A percentile compares a stretch with the other conserved stretches of the same genome.
phyloP scores from a whole-genome alignment of 345 rosid genomes.

The Bruguiera parviflora region DNA sequence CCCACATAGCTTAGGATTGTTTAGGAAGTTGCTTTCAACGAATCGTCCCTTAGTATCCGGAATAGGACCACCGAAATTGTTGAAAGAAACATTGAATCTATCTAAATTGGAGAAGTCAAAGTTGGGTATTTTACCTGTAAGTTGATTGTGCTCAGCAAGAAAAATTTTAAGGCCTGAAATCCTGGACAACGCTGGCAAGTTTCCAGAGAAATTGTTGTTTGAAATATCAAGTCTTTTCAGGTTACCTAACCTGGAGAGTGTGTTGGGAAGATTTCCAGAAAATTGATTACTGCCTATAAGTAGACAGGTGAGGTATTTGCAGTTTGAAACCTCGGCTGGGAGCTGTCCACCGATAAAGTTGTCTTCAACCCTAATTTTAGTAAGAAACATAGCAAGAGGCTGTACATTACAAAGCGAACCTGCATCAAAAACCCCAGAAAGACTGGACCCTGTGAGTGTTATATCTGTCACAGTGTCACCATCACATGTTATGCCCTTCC shows the following conservation, averaged over 20 bases:
- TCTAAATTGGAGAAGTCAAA: constrained; percentile 43
- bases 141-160: constrained; percentile 41
- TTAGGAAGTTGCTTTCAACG: constrained; percentile 28
- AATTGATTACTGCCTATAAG: constrained; percentile 37
- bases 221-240: constrained; percentile 49
- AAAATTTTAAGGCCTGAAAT: constrained; percentile 38
- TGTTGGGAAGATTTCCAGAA: constrained; percentile 39
- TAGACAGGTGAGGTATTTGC: constrained; percentile 38
- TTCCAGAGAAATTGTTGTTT: constrained; percentile 41
- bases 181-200: constrained; percentile 35
- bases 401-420: constrained; percentile 34
- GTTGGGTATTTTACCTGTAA: constrained; percentile 43
- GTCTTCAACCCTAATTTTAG: constrained; percentile 22
- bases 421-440: constrained; percentile 44
- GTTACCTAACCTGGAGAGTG: constrained; percentile 32
- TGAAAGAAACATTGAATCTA: constrained; percentile 54
- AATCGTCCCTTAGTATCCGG: constrained; percentile 28
- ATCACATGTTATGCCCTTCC: constrained; percentile 36
- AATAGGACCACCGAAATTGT: constrained; percentile 42
- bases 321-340: constrained; percentile 35
- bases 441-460: constrained; percentile 23
- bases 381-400: constrained; percentile 36
- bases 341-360: constrained; percentile 40
- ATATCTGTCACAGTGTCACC: constrained; percentile 23
- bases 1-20: constrained; percentile 47